These are phyloP conservation scores for Yamadazyma triangularis DNA, from an alignment of 1,139 yeast species.

Conservation along the genomic window DNA sequence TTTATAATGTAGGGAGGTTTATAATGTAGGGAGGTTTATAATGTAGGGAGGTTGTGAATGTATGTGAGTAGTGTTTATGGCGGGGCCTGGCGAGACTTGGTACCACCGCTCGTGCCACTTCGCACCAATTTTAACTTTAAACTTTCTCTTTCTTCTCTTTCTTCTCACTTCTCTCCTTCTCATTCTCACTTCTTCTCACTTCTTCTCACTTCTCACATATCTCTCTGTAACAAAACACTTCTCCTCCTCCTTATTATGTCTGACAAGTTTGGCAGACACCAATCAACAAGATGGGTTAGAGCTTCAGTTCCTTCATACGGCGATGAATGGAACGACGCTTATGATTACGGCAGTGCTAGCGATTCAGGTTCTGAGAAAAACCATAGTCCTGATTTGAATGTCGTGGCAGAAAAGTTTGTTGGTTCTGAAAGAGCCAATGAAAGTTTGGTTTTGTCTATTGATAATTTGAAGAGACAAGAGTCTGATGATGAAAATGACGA, in stretches of 20 bases:
- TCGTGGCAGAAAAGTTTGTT: slow-evolving; percentile 13
- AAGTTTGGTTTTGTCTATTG: slow-evolving; percentile 35
- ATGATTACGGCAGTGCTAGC: slow-evolving; percentile 22
- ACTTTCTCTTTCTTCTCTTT: no score
- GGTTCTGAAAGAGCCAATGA: slow-evolving; percentile 4
- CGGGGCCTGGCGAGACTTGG: neutral
- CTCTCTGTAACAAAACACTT: no score
- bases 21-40: no score
- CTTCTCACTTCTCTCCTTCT: no score
- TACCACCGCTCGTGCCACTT: neutral
- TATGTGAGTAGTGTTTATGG: neutral
- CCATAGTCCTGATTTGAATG: slow-evolving; percentile 8
- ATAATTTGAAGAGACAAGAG: slow-evolving; percentile 16
- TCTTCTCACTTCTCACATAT: no score
- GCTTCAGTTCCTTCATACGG: slow-evolving; percentile 57
- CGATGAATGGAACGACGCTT: slow-evolving; percentile 49
- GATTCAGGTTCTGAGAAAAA: slow-evolving; percentile 7
- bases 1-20: slow-evolving; percentile 34
- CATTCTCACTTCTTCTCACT: no score
- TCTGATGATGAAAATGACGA: slow-evolving; percentile 15
- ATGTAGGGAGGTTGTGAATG: neutral
- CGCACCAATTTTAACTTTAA: neutral
- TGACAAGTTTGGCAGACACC: slow-evolving; percentile 50
- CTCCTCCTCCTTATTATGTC: no score
- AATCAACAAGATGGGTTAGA: slow-evolving; percentile 62